phyloP scores from a whole-genome alignment of 2,329 filamentous ascomycete genomes.

The Beauveria sp. region DNA sequence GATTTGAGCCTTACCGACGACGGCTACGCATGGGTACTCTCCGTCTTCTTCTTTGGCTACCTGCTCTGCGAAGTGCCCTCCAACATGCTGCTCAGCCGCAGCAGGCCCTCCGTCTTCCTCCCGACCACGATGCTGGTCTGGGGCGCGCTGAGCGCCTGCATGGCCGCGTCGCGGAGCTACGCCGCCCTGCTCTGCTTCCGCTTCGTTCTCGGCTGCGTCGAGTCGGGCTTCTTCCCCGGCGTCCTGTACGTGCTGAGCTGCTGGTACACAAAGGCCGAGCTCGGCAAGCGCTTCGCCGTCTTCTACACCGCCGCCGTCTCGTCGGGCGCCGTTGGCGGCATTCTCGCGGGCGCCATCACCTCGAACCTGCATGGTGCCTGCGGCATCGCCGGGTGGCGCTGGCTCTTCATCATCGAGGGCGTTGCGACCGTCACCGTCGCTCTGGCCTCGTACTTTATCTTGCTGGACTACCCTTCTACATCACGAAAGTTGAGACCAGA shows the following conservation, averaged over 20 bases:
- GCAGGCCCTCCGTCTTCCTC: conserved; percentile 45
- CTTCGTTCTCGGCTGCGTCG: conserved; percentile 45
- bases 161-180: conserved; percentile 42
- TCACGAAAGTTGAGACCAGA: conserved; percentile 52
- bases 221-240: conserved; percentile 51
- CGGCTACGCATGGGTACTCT: conserved; percentile 49
- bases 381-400: conserved; percentile 49
- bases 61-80: conserved; percentile 47
- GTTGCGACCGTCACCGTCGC: conserved; percentile 46
- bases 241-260: conserved; percentile 48
- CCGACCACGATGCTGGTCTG: conserved; percentile 47
- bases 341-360: conserved; percentile 53
- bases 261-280: conserved; percentile 49
- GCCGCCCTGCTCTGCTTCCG: conserved; percentile 38
- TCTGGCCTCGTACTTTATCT: conserved; percentile 49
- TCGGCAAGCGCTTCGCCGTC: conserved; percentile 46
- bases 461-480: conserved; percentile 60
- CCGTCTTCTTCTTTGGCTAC: conserved; percentile 51
- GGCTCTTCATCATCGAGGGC: conserved; percentile 58
- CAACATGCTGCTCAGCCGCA: conserved; percentile 45
- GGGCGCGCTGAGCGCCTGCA: conserved; percentile 46
- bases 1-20: conserved; percentile 39
- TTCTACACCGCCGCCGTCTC: conserved; percentile 47
- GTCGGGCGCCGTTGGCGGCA: conserved; percentile 50
- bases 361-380: conserved; percentile 49